These are phyloP conservation scores for Nigrospora osmanthi DNA, from an alignment of 2,329 filamentous ascomycete genomes.

Conservation along the genomic window DNA sequence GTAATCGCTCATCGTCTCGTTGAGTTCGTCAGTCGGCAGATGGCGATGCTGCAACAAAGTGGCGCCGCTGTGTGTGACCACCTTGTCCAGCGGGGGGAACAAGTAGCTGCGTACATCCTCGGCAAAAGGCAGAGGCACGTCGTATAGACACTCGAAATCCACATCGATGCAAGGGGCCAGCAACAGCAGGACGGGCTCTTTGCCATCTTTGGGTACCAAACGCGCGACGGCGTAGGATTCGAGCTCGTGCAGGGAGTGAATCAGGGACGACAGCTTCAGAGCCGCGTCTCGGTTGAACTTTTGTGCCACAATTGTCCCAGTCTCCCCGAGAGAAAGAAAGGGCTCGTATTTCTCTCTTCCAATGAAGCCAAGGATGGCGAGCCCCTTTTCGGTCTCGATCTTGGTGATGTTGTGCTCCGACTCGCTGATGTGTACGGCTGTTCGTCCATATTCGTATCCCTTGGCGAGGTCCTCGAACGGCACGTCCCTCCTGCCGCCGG, in stretches of 20 bases:
- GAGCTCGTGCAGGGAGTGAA: slow-evolving; percentile 78
- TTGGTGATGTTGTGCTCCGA: slow-evolving; percentile 85
- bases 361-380: slow-evolving; percentile 85
- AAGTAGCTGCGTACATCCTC: slow-evolving; percentile 88
- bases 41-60: slow-evolving; percentile 72
- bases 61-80: slow-evolving; percentile 81
- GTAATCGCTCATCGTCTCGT: slow-evolving; percentile 79
- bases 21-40: slow-evolving; percentile 67
- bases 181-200: slow-evolving; percentile 68
- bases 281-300: slow-evolving; percentile 74
- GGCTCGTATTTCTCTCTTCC: slow-evolving; percentile 69
- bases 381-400: slow-evolving; percentile 64
- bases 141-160: slow-evolving; percentile 78
- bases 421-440: slow-evolving; percentile 81
- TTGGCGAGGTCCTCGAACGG: slow-evolving; percentile 79
- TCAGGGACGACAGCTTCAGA: slow-evolving; percentile 79
- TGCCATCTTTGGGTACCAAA: slow-evolving; percentile 76
- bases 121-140: slow-evolving; percentile 84
- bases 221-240: slow-evolving; percentile 82
- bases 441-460: slow-evolving; percentile 89
- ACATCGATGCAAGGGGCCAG: slow-evolving; percentile 73
- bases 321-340: slow-evolving; percentile 77
- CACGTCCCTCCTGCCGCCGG: slow-evolving; percentile 75
- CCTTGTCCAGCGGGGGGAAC: slow-evolving; percentile 82
- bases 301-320: slow-evolving; percentile 69